A percentile compares a stretch with the other conserved stretches of the same genome.
These are phyloP conservation scores for Rhizodiscina lignyota DNA, from an alignment of 495 filamentous ascomycete genomes.

Conservation along the genomic window DNA sequence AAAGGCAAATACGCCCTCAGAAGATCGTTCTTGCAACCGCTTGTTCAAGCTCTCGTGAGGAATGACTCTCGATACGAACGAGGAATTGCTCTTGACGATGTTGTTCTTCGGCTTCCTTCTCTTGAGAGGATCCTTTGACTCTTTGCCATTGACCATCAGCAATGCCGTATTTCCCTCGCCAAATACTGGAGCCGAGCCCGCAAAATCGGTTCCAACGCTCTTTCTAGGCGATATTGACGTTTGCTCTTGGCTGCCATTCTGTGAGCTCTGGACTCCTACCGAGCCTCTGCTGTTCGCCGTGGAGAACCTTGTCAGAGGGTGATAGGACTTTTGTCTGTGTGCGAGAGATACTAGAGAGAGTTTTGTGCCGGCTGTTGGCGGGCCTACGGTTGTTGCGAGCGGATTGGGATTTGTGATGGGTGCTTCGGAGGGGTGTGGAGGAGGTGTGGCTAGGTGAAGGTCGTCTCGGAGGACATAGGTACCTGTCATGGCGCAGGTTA, in stretches of 20 bases:
- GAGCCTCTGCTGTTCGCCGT: conserved; percentile 19
- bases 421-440: conserved; percentile 85
- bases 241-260: conserved; percentile 14
- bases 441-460: conserved; percentile 81
- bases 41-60: conserved; percentile 67
- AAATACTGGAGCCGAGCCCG: conserved; percentile 43
- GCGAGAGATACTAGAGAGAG: conserved; percentile 59
- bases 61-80: conserved; percentile 90
- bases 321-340: too few species aligned
- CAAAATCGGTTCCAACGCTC: conserved; percentile 2
- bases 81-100: conserved; percentile 93
- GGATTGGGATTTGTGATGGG: conserved; percentile 76
- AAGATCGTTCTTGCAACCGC: conserved; percentile 56
- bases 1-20: conserved; percentile 74
- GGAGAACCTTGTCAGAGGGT: too few species aligned
- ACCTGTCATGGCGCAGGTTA: conserved; percentile 46
- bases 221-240: conserved; percentile 7
- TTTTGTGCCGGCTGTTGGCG: conserved; percentile 75
- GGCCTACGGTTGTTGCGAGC: conserved; percentile 63
- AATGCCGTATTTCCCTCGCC: conserved; percentile 77
- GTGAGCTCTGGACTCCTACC: conserved; percentile 15
- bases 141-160: conserved; percentile 25
- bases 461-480: conserved; percentile 81
- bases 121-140: conserved; percentile 60
- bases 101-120: conserved; percentile 89